phyloP scores from a whole-genome alignment of 257 asterid species.

The Solanum peruvianum region DNA sequence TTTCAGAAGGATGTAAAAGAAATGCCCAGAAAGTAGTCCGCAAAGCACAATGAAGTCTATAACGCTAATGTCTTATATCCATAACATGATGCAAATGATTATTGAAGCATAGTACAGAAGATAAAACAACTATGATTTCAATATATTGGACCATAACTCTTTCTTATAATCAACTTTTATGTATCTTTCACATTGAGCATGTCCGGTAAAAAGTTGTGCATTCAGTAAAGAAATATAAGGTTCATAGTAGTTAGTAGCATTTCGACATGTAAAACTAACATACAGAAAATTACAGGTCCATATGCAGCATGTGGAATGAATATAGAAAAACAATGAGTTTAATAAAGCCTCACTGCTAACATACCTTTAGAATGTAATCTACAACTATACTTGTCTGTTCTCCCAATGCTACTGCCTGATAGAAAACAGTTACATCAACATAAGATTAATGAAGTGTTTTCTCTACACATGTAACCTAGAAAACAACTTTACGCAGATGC shows the following conservation, averaged over 20 bases:
- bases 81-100: background rate
- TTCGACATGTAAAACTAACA: background rate
- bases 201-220: background rate
- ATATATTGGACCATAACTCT: background rate
- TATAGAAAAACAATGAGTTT: background rate
- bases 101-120: background rate
- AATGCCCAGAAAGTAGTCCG: background rate
- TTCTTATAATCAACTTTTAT: background rate
- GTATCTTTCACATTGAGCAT: background rate
- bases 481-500: constrained; percentile 6
- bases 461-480: background rate
- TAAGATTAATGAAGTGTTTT: background rate
- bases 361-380: constrained; percentile 77
- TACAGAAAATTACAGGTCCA: background rate
- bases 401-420: constrained; percentile 87
- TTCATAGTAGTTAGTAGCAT: background rate
- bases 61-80: background rate
- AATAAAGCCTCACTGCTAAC: background rate
- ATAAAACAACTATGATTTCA: background rate
- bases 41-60: background rate
- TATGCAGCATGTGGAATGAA: background rate
- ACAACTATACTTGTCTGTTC: constrained; percentile 57
- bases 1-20: constrained; percentile 27
- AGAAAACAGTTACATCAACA: constrained; percentile 30
- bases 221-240: background rate